Evolutionary conservation across 208 protist genomes (phyloP).

Genomic region (Acanthamoeba lenticulata): DNA sequence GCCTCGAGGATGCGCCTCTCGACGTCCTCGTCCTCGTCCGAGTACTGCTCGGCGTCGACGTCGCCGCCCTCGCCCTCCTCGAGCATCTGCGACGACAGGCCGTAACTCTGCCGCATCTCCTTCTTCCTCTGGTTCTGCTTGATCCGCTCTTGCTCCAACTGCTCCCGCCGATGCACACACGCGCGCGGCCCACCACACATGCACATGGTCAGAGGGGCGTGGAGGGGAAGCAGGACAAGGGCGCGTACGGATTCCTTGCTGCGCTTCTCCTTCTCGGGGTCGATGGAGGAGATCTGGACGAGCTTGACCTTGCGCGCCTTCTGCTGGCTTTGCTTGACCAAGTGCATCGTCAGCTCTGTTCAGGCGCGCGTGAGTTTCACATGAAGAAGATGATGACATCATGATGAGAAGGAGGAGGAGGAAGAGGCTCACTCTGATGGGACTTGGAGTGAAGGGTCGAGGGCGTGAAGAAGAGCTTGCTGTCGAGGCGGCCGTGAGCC

Average conservation of each 20-base stretch:
- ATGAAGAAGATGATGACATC: neutral
- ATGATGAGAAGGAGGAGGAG: neutral
- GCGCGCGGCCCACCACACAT: too few relatives aligned
- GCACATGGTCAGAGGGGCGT: neutral
- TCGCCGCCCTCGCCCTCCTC: neutral
- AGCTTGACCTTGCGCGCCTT: constrained; percentile 36
- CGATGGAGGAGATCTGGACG: neutral
- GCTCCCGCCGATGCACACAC: neutral
- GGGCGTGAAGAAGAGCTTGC: constrained; percentile 50
- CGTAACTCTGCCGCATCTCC: neutral
- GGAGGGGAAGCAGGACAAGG: too few relatives aligned
- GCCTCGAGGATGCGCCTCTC: neutral
- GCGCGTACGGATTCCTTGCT: constrained; percentile 38
- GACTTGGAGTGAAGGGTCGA: constrained; percentile 45
- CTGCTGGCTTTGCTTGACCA: neutral
- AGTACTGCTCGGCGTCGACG: neutral
- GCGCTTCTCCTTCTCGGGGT: constrained; percentile 28
- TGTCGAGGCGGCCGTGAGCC: neutral
- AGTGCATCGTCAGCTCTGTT: constrained; percentile 9
- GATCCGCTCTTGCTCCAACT: neutral
- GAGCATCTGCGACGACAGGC: neutral
- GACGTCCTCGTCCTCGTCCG: neutral
- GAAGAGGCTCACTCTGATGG: neutral
- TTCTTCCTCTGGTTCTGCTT: neutral
- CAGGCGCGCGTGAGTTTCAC: neutral